Base-by-base conservation (phyloP, 164 flowering plant species). In the Vitis amurensis region DNA sequence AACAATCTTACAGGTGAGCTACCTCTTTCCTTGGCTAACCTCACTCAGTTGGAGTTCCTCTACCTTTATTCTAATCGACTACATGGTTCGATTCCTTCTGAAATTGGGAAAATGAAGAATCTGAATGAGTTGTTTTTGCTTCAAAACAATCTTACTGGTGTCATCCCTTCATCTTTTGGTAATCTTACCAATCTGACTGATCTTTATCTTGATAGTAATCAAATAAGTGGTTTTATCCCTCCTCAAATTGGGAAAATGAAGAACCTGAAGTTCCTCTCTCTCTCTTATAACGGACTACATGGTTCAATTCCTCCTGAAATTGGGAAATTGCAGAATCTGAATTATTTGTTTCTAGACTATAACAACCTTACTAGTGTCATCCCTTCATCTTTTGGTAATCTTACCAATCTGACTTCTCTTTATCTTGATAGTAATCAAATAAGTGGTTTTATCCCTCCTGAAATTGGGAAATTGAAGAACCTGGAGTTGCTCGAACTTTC, bases 91-190 rank as follows among this genome's bases (percentile, higher is more conserved):
- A 67, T 73, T 10, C 71, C 75, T 51, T 13, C 15, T 13, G 11
- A 56, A 7, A 9, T 72, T 1, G 67, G 61, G 10, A 37, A 17
- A 13, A 8, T 63, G 8, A 27, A 2, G 8, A 63, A 64, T n/a
- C 57, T n/a, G n/a, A n/a, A n/a, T 71, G 4, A 9, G 8, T 0
- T 0, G 0, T 2, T 48, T 73, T 53, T 0, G 27, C 8, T 15
- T 73, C 0, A 10, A 15, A 73, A 73, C 55, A 19, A 61, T 13
- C 57, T 73, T 9, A 9, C 14, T 44, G 68, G 76, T 27, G 19
- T 59, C 10, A 63, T 74, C 30, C 76, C 72, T 50, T 11, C 14
- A 8, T 9, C 49, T 14, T 10, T 68, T 0, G 58, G 71, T 2
- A 4, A n/a, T 29, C n/a, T 68, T 53, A 29, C 7, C 15, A 73